Conservation (phyloP, 345 rosid species). For the Sisymbrium irio region DNA sequence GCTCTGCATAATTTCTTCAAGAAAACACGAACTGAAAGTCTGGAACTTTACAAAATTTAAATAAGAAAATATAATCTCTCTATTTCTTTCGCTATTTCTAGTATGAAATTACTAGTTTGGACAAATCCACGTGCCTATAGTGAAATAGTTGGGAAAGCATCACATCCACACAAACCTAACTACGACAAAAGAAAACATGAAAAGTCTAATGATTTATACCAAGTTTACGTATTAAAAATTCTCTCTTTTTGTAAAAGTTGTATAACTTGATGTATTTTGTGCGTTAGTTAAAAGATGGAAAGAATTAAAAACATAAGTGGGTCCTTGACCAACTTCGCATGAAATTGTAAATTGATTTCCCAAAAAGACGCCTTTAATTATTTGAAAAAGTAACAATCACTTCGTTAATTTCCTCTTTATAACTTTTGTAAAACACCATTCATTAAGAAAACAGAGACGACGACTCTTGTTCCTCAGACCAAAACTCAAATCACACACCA, state of each 20-base stretch:
- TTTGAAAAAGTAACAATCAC: neutral
- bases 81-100: neutral
- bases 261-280: neutral
- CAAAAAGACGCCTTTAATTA: neutral
- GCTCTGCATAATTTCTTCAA: neutral
- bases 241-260: neutral
- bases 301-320: neutral
- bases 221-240: neutral
- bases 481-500: conserved; percentile 14
- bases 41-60: too few species aligned
- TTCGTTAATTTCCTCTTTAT: neutral
- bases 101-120: neutral
- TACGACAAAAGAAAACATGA: neutral
- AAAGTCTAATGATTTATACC: neutral
- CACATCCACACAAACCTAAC: conserved; percentile 32
- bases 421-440: conserved; percentile 9
- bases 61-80: too few species aligned
- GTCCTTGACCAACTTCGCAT: conserved; percentile 27
- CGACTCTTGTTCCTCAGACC: conserved; percentile 24
- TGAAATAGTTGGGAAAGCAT: conserved; percentile 9
- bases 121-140: conserved; percentile 15
- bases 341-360: conserved; percentile 15
- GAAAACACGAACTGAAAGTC: neutral
- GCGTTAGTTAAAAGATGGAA: neutral
- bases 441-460: neutral